These are phyloP conservation scores for Linaria vulgaris DNA, from an alignment of 257 asterid genomes.

Conservation along the genomic window DNA sequence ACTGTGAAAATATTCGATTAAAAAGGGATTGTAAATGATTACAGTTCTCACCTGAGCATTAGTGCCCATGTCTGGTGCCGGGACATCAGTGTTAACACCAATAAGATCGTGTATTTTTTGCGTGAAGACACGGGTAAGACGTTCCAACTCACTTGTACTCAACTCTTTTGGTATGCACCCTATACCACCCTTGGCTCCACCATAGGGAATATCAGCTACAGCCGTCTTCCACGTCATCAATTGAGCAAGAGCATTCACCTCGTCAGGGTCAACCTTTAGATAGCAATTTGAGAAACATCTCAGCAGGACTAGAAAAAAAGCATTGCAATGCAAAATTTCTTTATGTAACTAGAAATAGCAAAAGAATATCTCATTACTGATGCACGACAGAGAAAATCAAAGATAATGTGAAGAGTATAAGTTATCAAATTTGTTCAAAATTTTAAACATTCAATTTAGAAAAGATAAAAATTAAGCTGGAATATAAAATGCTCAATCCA, in stretches of 20 bases:
- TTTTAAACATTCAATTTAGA: too few species aligned
- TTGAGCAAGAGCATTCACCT: constrained; percentile 86
- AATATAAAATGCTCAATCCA: too few species aligned
- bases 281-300: constrained; percentile 17
- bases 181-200: constrained; percentile 89
- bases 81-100: constrained; percentile 83
- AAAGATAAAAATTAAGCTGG: too few species aligned
- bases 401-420: not conserved
- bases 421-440: too few species aligned
- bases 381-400: not conserved
- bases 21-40: not conserved
- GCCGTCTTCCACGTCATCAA: constrained; percentile 92
- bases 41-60: constrained; percentile 59
- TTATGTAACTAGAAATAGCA: not conserved
- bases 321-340: not conserved
- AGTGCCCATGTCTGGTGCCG: constrained; percentile 98
- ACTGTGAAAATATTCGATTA: not conserved
- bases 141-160: constrained; percentile 61
- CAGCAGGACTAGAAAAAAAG: constrained; percentile 7
- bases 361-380: not conserved
- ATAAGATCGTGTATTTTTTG: constrained; percentile 91
- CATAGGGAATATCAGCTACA: constrained; percentile 70
- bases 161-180: constrained; percentile 69
- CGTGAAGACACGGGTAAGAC: constrained; percentile 85
- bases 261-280: constrained; percentile 70